Evolutionary conservation across 495 filamentous ascomycete genomes (phyloP).

Genomic region (Viridothelium virens): DNA sequence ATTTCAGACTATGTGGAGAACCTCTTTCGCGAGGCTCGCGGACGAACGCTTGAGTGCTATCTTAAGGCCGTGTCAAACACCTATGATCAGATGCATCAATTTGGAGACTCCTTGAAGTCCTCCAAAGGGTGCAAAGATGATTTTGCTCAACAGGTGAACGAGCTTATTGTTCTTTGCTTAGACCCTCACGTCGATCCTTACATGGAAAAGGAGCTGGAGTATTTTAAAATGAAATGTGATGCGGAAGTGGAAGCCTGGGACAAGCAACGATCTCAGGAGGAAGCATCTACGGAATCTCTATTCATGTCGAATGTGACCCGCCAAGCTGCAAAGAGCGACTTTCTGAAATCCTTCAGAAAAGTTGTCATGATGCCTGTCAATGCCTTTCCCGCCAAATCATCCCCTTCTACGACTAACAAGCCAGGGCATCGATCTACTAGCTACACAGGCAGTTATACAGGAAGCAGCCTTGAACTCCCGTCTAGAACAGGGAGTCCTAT

Average conservation of each 20-base stretch:
- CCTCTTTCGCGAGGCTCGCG: conserved; percentile 84
- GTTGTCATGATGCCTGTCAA: conserved; percentile 98
- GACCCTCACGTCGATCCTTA: conserved; percentile 92
- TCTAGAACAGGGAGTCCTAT: conserved; percentile 25
- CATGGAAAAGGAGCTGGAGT: conserved; percentile 82
- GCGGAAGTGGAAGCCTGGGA: conserved; percentile 78
- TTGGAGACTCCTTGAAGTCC: conserved; percentile 59
- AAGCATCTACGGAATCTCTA: conserved; percentile 83
- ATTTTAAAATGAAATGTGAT: conserved; percentile 68
- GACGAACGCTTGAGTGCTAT: conserved; percentile 65
- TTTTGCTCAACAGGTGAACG: conserved; percentile 49
- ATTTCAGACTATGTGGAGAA: conserved; percentile 79
- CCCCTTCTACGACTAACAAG: conserved; percentile 45
- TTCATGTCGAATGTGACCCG: conserved; percentile 91
- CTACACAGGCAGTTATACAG: conserved; percentile 19
- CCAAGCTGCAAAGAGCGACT: conserved; percentile 93
- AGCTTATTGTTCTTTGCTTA: conserved; percentile 62
- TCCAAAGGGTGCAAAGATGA: conserved; percentile 51
- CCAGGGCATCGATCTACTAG: conserved; percentile 27
- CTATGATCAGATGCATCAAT: conserved; percentile 73
- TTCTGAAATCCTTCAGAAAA: conserved; percentile 93
- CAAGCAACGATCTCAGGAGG: conserved; percentile 80
- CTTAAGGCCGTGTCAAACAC: conserved; percentile 78
- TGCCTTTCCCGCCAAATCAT: conserved; percentile 45
- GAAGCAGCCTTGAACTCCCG: conserved; percentile 21